Evolutionary conservation across 2,329 filamentous ascomycete genomes (phyloP).

Genomic region (Colletotrichum spaethianum): DNA sequence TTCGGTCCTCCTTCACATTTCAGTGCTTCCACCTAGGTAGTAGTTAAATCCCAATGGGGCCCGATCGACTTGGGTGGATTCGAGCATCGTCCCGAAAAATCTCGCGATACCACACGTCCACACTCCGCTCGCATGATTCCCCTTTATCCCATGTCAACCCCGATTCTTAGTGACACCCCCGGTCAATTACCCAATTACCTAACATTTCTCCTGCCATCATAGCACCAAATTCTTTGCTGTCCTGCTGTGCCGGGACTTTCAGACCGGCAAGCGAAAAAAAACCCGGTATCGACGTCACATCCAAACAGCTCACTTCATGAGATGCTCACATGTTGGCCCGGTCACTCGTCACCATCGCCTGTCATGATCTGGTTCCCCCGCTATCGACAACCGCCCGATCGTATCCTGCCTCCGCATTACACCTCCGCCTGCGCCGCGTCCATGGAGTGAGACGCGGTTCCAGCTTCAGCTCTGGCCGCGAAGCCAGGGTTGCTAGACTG

Average conservation of each 20-base stretch:
- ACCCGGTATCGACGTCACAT: conserved; percentile 15
- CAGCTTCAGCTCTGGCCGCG: conserved; percentile 9
- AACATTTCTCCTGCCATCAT: not conserved
- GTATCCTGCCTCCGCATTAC: conserved; percentile 13
- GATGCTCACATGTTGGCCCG: conserved; percentile 41
- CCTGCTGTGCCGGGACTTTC: not conserved
- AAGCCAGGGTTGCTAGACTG: conserved; percentile 7
- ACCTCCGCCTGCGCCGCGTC: conserved; percentile 31
- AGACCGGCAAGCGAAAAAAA: conserved; percentile 5
- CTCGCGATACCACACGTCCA: conserved; percentile 34
- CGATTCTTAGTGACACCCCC: conserved; percentile 1
- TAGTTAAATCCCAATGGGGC: conserved; percentile 21
- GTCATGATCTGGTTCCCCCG: conserved; percentile 31
- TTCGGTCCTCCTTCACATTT: not conserved
- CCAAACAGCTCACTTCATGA: conserved; percentile 40
- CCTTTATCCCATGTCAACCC: conserved; percentile 24
- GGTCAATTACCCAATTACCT: conserved; percentile 27
- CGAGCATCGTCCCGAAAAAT: conserved; percentile 39
- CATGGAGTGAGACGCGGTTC: conserved; percentile 14
- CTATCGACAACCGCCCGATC: conserved; percentile 18
- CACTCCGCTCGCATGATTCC: conserved; percentile 32
- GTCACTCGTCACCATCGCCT: conserved; percentile 36
- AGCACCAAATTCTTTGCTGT: conserved; percentile 7
- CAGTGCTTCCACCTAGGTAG: not conserved
- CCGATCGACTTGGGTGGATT: conserved; percentile 35